Evolutionary conservation across 2,329 filamentous ascomycete species (phyloP).

Genomic region (Cadophora gregata): DNA sequence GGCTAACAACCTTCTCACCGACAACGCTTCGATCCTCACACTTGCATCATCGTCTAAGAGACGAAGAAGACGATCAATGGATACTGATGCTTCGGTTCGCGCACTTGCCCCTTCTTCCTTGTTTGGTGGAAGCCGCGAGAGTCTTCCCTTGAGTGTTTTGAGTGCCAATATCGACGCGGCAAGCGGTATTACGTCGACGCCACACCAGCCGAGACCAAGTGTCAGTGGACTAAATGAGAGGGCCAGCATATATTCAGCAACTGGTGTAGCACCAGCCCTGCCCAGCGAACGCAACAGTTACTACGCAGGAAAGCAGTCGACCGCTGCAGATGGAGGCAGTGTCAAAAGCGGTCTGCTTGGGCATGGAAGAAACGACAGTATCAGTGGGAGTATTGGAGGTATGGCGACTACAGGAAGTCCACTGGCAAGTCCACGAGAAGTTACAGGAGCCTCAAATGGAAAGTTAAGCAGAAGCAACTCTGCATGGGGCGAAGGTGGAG

Average conservation of each 20-base stretch:
- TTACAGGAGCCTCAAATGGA: conserved; percentile 28
- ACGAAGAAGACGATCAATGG: conserved; percentile 77
- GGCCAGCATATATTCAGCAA: conserved; percentile 82
- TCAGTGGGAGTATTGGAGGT: conserved; percentile 75
- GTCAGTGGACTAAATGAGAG: conserved; percentile 59
- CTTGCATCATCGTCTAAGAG: conserved; percentile 83
- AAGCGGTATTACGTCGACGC: conserved; percentile 49
- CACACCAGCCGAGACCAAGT: conserved; percentile 58
- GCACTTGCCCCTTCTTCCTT: conserved; percentile 83
- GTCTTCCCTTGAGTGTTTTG: conserved; percentile 77
- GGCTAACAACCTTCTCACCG: conserved; percentile 80
- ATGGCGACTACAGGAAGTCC: conserved; percentile 60
- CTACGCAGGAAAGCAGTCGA: conserved; percentile 64
- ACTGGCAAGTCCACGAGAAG: conserved; percentile 62
- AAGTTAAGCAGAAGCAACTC: conserved; percentile 43
- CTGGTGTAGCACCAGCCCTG: conserved; percentile 69
- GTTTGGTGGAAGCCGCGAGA: conserved; percentile 82
- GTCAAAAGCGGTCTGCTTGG: conserved; percentile 78
- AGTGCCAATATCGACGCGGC: conserved; percentile 71
- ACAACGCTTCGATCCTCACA: conserved; percentile 86
- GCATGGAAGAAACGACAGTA: conserved; percentile 82
- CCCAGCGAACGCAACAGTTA: conserved; percentile 81
- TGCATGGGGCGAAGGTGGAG: conserved; percentile 37
- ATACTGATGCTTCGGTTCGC: conserved; percentile 85
- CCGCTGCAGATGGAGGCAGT: conserved; percentile 72